phyloP scores from a whole-genome alignment of 75 land plant genomes.

The Chamaecyparis obtusa region DNA sequence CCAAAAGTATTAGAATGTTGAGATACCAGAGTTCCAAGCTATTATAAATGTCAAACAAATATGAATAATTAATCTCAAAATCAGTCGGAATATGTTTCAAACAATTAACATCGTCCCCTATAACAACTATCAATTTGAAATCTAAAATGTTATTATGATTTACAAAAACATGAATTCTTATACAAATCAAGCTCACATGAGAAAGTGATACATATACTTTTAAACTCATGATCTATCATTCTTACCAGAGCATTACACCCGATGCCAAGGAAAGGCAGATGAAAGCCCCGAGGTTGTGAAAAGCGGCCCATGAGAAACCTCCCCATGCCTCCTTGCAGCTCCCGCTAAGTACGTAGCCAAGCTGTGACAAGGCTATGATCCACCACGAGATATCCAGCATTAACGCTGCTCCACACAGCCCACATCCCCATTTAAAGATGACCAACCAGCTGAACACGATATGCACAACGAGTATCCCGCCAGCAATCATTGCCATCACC shows the following conservation, averaged over 20 bases:
- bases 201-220: no score
- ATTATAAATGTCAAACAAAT: not conserved
- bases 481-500: constrained; percentile 14
- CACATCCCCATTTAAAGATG: constrained; percentile 34
- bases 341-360: constrained; percentile 32
- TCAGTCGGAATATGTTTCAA: no score
- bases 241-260: constrained; percentile 52
- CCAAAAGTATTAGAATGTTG: constrained; percentile 27
- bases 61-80: no score
- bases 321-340: constrained; percentile 40
- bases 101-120: no score
- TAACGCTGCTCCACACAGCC: constrained; percentile 44
- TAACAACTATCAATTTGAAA: no score
- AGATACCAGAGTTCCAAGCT: constrained; percentile 41
- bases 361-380: constrained; percentile 30
- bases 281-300: constrained; percentile 37
- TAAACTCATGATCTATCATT: not conserved
- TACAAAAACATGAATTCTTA: no score
- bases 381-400: constrained; percentile 32
- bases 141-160: no score
- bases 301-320: constrained; percentile 47
- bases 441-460: constrained; percentile 41
- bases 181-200: no score
- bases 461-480: constrained; percentile 30
- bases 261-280: constrained; percentile 41